Conservation (phyloP, 331 rosid species). For the Prunus yedoensis region DNA sequence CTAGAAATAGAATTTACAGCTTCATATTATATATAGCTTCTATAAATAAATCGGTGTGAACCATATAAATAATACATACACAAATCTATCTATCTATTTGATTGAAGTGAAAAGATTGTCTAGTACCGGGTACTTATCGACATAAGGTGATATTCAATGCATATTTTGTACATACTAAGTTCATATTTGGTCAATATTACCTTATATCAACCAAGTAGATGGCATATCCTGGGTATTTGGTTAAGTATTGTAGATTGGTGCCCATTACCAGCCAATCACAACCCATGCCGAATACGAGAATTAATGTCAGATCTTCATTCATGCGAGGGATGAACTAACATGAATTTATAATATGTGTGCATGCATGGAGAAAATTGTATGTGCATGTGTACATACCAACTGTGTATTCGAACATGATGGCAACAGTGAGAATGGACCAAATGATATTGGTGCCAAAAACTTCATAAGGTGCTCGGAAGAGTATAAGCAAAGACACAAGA, state of each 20-base stretch:
- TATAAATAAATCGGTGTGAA: neutral
- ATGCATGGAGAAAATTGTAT: neutral
- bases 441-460: slow-evolving; percentile 59
- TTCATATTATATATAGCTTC: neutral
- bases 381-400: slow-evolving; percentile 48
- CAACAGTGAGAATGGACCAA: slow-evolving; percentile 80
- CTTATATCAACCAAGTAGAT: neutral
- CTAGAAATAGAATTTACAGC: slow-evolving; percentile 29
- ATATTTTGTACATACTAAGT: neutral
- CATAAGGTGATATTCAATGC: neutral
- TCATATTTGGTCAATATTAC: neutral
- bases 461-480: slow-evolving; percentile 62
- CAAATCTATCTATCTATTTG: neutral
- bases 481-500: slow-evolving; percentile 60
- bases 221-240: neutral
- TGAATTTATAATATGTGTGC: neutral
- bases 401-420: slow-evolving; percentile 73
- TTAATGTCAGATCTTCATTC: neutral
- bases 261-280: neutral
- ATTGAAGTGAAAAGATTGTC: neutral
- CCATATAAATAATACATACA: too few relatives aligned
- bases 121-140: neutral
- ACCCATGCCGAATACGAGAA: neutral
- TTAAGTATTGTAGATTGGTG: neutral
- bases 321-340: neutral